phyloP scores from a whole-genome alignment of 768 basidiomycete species.

The Xerocomellus chrysenteron region DNA sequence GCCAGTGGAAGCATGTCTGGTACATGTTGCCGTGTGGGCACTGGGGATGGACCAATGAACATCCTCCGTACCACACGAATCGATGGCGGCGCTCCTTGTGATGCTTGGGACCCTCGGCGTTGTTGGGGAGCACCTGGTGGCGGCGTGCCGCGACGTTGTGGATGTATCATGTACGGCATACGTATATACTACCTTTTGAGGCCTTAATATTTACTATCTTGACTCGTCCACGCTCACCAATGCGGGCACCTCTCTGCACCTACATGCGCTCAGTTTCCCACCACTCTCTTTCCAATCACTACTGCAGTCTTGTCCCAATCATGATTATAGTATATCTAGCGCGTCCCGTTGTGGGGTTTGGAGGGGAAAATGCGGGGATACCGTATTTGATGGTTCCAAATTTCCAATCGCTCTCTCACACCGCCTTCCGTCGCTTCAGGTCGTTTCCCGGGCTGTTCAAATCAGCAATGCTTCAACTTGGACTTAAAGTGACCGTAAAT shows the following conservation, averaged over 20 bases:
- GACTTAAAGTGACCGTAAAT: not conserved
- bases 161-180: too few relatives aligned
- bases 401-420: slow-evolving; percentile 52
- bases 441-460: slow-evolving; percentile 36
- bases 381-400: slow-evolving; percentile 68
- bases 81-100: too few relatives aligned
- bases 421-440: slow-evolving; percentile 36
- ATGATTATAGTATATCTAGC: slow-evolving; percentile 18
- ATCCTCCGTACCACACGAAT: too few relatives aligned
- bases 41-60: too few relatives aligned
- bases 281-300: slow-evolving; percentile 10
- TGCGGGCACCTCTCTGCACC: not conserved
- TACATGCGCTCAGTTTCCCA: slow-evolving; percentile 9
- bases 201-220: not conserved
- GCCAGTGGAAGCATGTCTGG: too few relatives aligned
- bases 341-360: slow-evolving; percentile 63
- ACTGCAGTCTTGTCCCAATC: slow-evolving; percentile 25
- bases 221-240: not conserved
- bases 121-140: too few relatives aligned
- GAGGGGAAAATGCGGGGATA: slow-evolving; percentile 57
- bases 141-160: too few relatives aligned
- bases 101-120: too few relatives aligned
- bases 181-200: too few relatives aligned
- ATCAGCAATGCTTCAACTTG: not conserved
- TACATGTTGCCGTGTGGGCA: too few relatives aligned